phyloP scores from a whole-genome alignment of 345 rosid genomes.

The Arabis hirsuta region DNA sequence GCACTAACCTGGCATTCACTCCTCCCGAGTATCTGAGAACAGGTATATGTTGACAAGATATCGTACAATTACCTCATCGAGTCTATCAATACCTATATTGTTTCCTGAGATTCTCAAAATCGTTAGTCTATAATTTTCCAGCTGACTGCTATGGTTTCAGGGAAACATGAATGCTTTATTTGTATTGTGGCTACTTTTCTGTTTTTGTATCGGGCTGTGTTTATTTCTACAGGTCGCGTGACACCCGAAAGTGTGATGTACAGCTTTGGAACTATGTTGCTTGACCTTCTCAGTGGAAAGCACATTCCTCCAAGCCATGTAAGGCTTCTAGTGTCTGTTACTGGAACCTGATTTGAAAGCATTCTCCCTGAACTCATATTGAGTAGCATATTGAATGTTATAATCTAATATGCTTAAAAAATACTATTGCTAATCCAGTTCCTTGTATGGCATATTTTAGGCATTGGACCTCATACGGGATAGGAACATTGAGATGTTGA shows the following conservation, averaged over 20 bases:
- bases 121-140: background rate
- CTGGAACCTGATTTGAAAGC: slow-evolving; percentile 2
- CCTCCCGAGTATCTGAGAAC: slow-evolving; percentile 93
- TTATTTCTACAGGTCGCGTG: slow-evolving; percentile 64
- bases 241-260: slow-evolving; percentile 91
- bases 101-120: background rate
- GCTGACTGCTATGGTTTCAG: background rate
- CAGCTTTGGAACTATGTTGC: slow-evolving; percentile 87
- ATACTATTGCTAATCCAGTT: background rate
- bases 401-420: background rate
- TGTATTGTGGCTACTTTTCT: background rate
- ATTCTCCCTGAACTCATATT: slow-evolving; percentile 6
- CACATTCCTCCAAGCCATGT: slow-evolving; percentile 93
- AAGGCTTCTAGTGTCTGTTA: slow-evolving; percentile 38
- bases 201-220: background rate
- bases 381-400: slow-evolving; percentile 8
- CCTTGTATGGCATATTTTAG: slow-evolving; percentile 46
- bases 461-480: slow-evolving; percentile 88
- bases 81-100: background rate
- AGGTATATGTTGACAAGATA: slow-evolving; percentile 46
- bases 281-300: slow-evolving; percentile 91
- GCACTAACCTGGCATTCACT: slow-evolving; percentile 91
- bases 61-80: background rate
- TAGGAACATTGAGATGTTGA: slow-evolving; percentile 75
- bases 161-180: background rate